Base-by-base conservation (phyloP, 108 stramenopile genomes). In the Asterionellopsis glacialis region DNA sequence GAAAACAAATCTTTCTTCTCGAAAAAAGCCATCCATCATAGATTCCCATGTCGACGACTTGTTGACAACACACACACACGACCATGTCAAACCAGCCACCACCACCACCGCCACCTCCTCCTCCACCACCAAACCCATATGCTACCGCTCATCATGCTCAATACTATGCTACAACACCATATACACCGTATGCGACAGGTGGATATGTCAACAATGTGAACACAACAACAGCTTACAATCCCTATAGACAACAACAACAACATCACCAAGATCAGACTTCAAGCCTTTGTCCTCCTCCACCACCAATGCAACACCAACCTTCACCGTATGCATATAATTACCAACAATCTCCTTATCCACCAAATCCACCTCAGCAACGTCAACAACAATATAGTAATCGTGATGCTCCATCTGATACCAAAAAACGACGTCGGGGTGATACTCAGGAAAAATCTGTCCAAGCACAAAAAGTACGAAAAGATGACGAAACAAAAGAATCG, bases 91-190 rank as follows among this genome's bases (percentile, higher is more conserved):
- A 57, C n/a, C 38, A 18, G 39, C 56, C 38, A 53, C 49, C 59
- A 22, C 57, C 51, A 28, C 61, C 58, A 49, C 70, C 63, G 12
- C 70, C 64, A 16, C 64, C 59, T 7, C 64, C 64, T 28, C 58
- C 71, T 23, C 63, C 62, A 40, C 56, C 63, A 41, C 50, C 60
- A 5, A 27, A 24, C 7, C 27, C 53, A 10, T 54, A n/a, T 24
- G n/a, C 16, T 21, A 49, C 27, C 21, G 14, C 10, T 12, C 33
- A 33, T 33, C 33, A 33, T 7, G 5, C 33, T 7, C 33, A 33
- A 33, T 33, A 33, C 33, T 33, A 33, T 33, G 33, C 33, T 33
- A 33, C 33, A 33, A 2, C 33, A 33, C 7, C 33, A 33, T 5
- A 2, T 5, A 33, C 33, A 7, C 33, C 33, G 33, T 33, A 33